Percentiles rank a stretch among this genome's conserved stretches.
These are phyloP conservation scores for Gaillardinia entomophila DNA, from an alignment of 805 yeast genomes.

Conservation along the genomic window DNA sequence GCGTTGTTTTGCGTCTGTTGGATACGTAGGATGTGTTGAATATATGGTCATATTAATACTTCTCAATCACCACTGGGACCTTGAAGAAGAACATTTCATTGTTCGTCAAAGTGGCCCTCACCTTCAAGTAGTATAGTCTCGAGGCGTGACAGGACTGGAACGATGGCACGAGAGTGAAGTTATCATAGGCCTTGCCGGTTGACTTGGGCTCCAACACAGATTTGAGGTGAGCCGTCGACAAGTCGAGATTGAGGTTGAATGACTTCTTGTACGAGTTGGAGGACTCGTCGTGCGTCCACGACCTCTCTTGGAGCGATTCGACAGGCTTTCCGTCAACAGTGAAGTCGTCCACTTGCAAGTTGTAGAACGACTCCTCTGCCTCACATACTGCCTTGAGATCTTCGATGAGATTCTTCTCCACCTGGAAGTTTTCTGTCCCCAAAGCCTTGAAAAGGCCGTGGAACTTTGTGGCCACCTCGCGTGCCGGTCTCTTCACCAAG, in stretches of 20 bases:
- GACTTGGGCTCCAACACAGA: conserved; percentile 6
- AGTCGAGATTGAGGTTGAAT: conserved; percentile 4
- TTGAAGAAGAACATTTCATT: conserved; percentile 17
- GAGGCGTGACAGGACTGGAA: conserved; percentile 31
- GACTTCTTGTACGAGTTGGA: conserved; percentile 4
- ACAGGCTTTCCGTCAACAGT: conserved; percentile 4
- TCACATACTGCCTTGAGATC: conserved; percentile 25
- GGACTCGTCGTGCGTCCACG: conserved; percentile 4
- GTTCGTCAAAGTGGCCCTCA: conserved; percentile 14
- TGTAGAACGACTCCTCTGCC: conserved; percentile 18
- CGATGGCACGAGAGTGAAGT: conserved; percentile 28
- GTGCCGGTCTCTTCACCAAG: conserved; percentile 18
- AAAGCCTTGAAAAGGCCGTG: conserved; percentile 11
- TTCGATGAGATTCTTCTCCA: conserved; percentile 23
- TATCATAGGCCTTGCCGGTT: conserved; percentile 12
- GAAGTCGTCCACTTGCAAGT: conserved; percentile 14
- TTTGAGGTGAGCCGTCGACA: conserved; percentile 5
- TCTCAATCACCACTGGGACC: conserved; percentile 25
- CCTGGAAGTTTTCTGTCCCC: conserved; percentile 18
- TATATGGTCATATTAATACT: conserved; percentile 3
- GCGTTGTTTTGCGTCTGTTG: too few relatives aligned
- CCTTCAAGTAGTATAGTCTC: conserved; percentile 25
- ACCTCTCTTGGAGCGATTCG: conserved; percentile 1
- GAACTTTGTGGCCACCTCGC: conserved; percentile 13
- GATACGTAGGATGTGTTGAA: too few relatives aligned